Evolutionary conservation across 805 yeast genomes (phyloP), one percentile per base, ranked within the genome.

Genomic region (Candida quercuum): DNA sequence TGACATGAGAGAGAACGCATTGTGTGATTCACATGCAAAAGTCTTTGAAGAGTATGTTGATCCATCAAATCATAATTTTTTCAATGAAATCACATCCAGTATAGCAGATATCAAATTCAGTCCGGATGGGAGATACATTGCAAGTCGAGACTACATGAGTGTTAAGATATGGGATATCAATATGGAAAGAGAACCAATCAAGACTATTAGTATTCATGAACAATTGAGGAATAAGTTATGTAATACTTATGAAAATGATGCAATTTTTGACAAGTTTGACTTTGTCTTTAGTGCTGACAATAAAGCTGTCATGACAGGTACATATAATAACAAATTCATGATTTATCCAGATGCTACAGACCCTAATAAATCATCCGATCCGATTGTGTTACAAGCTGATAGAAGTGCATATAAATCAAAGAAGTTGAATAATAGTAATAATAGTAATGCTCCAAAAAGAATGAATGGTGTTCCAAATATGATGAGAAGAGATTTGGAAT

Each of bases 111-210:
- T 89, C 40, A 85, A 88, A 60, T 93, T 93, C 60, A 78, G 93
- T 51, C 75, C 81, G 39, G 86, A 91, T 61, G 99, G 99, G 31
- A 75, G 93, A 52, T 88, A 93, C 63, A 86, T 93, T 58, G 96
- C 91, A n/a, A 78, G 94, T 29, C 79, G 99, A 59, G 99, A 93
- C 69, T 93, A 93, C 62, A 77, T 93, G 85, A 86, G 96, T 10
- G 96, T 91, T 24, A 93, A 93, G 64, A 83, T 93, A 50, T 93
- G 99, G 99, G 99, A 93, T 68, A 74, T 93, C 45, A 87, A 87
- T 47, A 93, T 93, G 99, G 96, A 93, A 64, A 81, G 80, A 48
- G 86, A 83, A 61, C 99, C 99, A 26, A 66, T 94, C 40, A 87
- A 87, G 62, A 89, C 97, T 13, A 89, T 93, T 44, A 87, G 87